phyloP scores from a whole-genome alignment of 495 filamentous ascomycete species.

The Peziza echinospora region DNA sequence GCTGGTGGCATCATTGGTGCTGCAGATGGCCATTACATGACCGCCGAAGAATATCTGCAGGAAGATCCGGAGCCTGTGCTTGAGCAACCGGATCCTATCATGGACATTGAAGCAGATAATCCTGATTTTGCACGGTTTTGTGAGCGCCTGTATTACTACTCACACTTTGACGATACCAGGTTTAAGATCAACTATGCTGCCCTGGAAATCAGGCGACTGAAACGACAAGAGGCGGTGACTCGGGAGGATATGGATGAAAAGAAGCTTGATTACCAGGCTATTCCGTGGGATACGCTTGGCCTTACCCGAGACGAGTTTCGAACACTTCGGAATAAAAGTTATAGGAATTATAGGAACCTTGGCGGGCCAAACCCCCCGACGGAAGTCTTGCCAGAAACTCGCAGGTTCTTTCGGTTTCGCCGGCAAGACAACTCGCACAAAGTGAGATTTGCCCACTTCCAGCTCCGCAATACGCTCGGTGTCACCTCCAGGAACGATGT shows the following conservation, averaged over 20 bases:
- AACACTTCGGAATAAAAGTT: constrained; percentile 32
- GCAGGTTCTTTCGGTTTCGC: constrained; percentile 45
- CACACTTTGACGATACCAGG: constrained; percentile 1
- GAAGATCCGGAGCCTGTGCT: not conserved
- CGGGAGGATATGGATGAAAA: constrained; percentile 33
- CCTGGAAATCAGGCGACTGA: constrained; percentile 9
- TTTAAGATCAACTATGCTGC: constrained; percentile 8
- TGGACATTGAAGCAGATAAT: constrained; percentile 19
- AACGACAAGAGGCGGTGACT: constrained; percentile 24
- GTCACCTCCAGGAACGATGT: constrained; percentile 49
- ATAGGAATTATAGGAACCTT: constrained; percentile 36
- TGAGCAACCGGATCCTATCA: not conserved
- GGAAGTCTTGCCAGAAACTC: constrained; percentile 22
- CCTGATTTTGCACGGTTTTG: constrained; percentile 17
- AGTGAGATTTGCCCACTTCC: constrained; percentile 58
- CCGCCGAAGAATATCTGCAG: not conserved
- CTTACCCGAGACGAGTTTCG: constrained; percentile 40
- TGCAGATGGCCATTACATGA: not conserved
- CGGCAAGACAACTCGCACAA: constrained; percentile 44
- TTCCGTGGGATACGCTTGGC: constrained; percentile 47
- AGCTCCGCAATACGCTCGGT: constrained; percentile 66
- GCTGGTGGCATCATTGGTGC: no score
- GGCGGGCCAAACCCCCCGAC: constrained; percentile 8
- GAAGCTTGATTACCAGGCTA: constrained; percentile 52
- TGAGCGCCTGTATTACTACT: constrained; percentile 6